Conservation (phyloP, 2,329 filamentous ascomycete genomes). For the Trichophyton equinum region DNA sequence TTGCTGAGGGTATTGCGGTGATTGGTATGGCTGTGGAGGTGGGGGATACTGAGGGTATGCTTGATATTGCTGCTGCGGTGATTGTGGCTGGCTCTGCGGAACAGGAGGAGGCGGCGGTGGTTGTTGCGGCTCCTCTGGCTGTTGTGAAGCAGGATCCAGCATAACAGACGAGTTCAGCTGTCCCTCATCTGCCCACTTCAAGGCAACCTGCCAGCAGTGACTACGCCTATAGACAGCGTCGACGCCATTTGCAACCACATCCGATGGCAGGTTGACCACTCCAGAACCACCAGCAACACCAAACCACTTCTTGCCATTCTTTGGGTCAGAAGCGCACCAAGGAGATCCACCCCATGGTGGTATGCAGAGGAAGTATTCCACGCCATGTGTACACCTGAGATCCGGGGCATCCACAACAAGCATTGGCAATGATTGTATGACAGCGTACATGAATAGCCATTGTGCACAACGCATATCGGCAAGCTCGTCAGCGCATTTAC, state of each 20-base stretch:
- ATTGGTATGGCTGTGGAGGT: not conserved
- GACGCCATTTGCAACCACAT: slow-evolving; percentile 53
- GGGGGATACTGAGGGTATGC: not conserved
- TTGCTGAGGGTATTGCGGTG: not conserved
- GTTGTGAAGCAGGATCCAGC: slow-evolving; percentile 7
- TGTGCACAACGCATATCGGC: slow-evolving; percentile 38
- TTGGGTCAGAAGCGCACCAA: slow-evolving; percentile 36
- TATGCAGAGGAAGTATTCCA: slow-evolving; percentile 40
- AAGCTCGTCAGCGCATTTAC: slow-evolving; percentile 35
- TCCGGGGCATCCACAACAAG: slow-evolving; percentile 39
- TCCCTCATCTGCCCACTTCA: slow-evolving; percentile 44
- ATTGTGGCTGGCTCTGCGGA: not conserved
- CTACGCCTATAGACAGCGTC: slow-evolving; percentile 56
- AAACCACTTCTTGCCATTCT: slow-evolving; percentile 36
- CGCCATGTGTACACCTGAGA: slow-evolving; percentile 32
- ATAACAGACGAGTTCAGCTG: slow-evolving; percentile 24
- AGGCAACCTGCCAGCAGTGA: slow-evolving; percentile 55
- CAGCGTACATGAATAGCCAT: slow-evolving; percentile 41
- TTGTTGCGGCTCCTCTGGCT: not conserved
- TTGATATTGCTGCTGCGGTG: not conserved
- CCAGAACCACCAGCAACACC: slow-evolving; percentile 49
- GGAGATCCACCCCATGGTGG: slow-evolving; percentile 37
- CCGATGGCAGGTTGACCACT: slow-evolving; percentile 49
- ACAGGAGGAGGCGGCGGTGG: not conserved
- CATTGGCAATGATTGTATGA: slow-evolving; percentile 38